Conservation (phyloP, 345 rosid genomes). For the Streptanthus diversifolius region DNA sequence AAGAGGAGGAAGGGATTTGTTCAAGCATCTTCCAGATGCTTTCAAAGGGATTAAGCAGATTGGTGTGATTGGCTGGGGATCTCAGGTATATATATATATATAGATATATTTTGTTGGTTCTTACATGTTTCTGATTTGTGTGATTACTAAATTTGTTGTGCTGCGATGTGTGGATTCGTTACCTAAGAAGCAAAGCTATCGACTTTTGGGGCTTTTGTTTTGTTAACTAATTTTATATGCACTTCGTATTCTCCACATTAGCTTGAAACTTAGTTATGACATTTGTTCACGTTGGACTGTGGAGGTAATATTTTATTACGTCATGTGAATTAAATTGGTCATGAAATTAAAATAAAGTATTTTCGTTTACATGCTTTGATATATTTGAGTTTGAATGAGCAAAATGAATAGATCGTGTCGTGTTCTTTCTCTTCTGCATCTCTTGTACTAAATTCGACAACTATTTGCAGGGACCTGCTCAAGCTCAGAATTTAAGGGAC, state of each 20-base stretch:
- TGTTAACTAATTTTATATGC: not conserved
- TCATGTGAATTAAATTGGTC: not conserved
- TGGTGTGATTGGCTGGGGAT: conserved; percentile 95
- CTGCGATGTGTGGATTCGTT: not conserved
- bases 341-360: not conserved
- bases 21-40: conserved; percentile 73
- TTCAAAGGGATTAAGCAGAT: conserved; percentile 90
- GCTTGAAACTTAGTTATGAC: not conserved
- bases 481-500: conserved; percentile 91
- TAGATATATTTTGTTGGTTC: too few species aligned
- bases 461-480: conserved; percentile 74
- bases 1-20: conserved; percentile 94
- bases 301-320: not conserved
- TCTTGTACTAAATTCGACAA: not conserved
- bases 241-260: not conserved
- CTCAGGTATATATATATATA: conserved; percentile 59
- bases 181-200: not conserved
- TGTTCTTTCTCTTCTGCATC: not conserved
- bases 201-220: not conserved
- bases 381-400: not conserved
- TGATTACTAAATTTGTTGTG: not conserved
- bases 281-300: not conserved
- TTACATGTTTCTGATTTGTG: not conserved
- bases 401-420: not conserved
- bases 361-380: not conserved